phyloP scores from a whole-genome alignment of 1,284 basidiomycete species.

The Trichosporon ovoides region DNA sequence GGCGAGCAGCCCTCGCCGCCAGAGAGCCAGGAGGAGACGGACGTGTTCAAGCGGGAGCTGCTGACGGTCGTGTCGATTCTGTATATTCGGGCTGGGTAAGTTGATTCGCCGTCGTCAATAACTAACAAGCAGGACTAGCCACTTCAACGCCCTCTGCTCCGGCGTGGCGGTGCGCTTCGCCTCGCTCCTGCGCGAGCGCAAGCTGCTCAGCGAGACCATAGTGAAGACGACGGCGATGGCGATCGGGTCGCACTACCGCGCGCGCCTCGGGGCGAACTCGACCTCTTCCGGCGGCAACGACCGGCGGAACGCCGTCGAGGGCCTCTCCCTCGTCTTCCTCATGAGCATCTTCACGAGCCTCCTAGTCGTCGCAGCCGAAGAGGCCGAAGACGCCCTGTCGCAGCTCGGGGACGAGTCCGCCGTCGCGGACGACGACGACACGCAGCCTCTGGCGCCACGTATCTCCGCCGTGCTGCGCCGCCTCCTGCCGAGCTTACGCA shows the following conservation, averaged over 20 bases:
- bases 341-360: constrained; percentile 64
- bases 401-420: constrained; percentile 37
- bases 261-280: constrained; percentile 57
- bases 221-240: constrained; percentile 67
- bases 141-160: constrained; percentile 24
- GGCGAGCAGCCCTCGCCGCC: constrained; percentile 21
- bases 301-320: constrained; percentile 54
- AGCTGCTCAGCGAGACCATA: constrained; percentile 70
- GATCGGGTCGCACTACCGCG: constrained; percentile 75
- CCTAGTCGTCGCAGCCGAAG: constrained; percentile 60
- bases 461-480: constrained; percentile 82
- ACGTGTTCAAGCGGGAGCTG: constrained; percentile 64
- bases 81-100: constrained; percentile 46
- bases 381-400: constrained; percentile 46
- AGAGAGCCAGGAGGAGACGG: constrained; percentile 50
- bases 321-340: constrained; percentile 65
- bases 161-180: constrained; percentile 18
- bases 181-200: constrained; percentile 60
- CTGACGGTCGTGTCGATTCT: constrained; percentile 57
- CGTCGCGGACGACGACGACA: constrained; percentile 35
- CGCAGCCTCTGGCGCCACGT: constrained; percentile 58
- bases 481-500: constrained; percentile 77
- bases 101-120: constrained; percentile 22
- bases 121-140: constrained; percentile 37
- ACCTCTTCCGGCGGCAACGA: constrained; percentile 19